A percentile compares a stretch with the other conserved stretches of the same genome.
Evolutionary conservation across 345 rosid genomes (phyloP).

Genomic region (Camelina sativa): DNA sequence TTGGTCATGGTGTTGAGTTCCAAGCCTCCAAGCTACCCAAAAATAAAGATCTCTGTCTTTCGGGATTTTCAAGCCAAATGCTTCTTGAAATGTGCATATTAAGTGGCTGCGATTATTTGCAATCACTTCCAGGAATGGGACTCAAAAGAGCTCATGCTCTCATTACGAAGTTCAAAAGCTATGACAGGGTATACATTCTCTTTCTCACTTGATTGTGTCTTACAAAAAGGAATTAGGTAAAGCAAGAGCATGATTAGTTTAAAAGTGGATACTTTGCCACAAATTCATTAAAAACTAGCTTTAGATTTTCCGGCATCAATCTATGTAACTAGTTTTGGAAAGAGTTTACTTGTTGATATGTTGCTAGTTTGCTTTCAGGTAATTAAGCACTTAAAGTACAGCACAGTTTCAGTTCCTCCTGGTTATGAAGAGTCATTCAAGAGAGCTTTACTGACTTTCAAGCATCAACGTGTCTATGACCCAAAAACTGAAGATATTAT

Average conservation of each 20-base stretch:
- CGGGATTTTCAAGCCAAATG: constrained; percentile 81
- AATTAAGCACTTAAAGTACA: constrained; percentile 86
- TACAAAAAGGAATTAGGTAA: constrained; percentile 6
- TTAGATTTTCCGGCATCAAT: constrained; percentile 25
- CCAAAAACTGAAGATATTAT: constrained; percentile 57
- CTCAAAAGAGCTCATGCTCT: constrained; percentile 92
- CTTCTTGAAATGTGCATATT: constrained; percentile 97
- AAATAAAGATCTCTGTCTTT: constrained; percentile 71
- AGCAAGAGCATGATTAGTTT: not conserved
- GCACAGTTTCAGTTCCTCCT: constrained; percentile 77
- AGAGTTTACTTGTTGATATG: constrained; percentile 5
- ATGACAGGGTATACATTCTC: constrained; percentile 65
- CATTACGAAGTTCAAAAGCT: constrained; percentile 72
- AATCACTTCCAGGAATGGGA: constrained; percentile 94
- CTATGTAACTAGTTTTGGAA: not conserved
- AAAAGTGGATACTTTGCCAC: constrained; percentile 1
- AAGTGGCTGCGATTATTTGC: constrained; percentile 97
- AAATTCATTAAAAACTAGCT: not conserved
- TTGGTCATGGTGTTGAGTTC: constrained; percentile 91
- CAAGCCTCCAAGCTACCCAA: constrained; percentile 62
- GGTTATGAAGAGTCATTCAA: constrained; percentile 81
- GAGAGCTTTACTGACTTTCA: constrained; percentile 88
- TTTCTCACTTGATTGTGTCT: constrained; percentile 28
- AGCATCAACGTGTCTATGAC: constrained; percentile 92
- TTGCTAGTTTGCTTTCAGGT: constrained; percentile 56